Base-by-base conservation (phyloP, 106 monocot species). In the Alisma plantagoaquatica region DNA sequence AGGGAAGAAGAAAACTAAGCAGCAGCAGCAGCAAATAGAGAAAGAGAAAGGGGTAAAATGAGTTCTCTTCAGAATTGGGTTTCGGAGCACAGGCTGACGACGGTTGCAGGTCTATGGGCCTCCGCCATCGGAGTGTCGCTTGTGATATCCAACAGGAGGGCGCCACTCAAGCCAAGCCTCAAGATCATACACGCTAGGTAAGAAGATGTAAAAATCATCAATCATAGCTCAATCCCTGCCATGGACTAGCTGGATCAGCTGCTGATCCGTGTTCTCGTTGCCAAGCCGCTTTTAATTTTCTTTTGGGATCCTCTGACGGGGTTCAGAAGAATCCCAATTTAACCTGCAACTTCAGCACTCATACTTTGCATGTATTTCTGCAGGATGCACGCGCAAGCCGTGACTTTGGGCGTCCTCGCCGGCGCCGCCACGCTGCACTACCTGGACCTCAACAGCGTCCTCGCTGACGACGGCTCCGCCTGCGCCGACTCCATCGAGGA, bases 181-280 rank as follows among this genome's bases (percentile, higher is more conserved):
- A 58, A 71, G 23, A 73, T 86, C 28, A 80, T 86, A 33, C 86
- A 86, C 33, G 87, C 81, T 6, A 86, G 85, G 85, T 86, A 33
- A 26, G 7, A n/a, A n/a, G n/a, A n/a, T n/a, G n/a, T n/a, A n/a
- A n/a, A n/a, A n/a, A n/a, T n/a, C n/a, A n/a, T n/a, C n/a, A n/a
- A n/a, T n/a, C n/a, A n/a, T n/a, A n/a, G n/a, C n/a, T n/a, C n/a
- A n/a, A n/a, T n/a, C n/a, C n/a, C n/a, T n/a, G n/a, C n/a, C n/a
- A n/a, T n/a, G n/a, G n/a, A n/a, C n/a, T n/a, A n/a, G n/a, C n/a
- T n/a, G n/a, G n/a, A n/a, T n/a, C n/a, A n/a, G n/a, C n/a, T n/a
- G n/a, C n/a, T n/a, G n/a, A n/a, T n/a, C n/a, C n/a, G n/a, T n/a
- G n/a, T n/a, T n/a, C n/a, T n/a, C n/a, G n/a, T n/a, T n/a, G n/a